Evolutionary conservation across 208 protist genomes (phyloP), one percentile per base, ranked within the genome.

Genomic region (Phytomonas francai): DNA sequence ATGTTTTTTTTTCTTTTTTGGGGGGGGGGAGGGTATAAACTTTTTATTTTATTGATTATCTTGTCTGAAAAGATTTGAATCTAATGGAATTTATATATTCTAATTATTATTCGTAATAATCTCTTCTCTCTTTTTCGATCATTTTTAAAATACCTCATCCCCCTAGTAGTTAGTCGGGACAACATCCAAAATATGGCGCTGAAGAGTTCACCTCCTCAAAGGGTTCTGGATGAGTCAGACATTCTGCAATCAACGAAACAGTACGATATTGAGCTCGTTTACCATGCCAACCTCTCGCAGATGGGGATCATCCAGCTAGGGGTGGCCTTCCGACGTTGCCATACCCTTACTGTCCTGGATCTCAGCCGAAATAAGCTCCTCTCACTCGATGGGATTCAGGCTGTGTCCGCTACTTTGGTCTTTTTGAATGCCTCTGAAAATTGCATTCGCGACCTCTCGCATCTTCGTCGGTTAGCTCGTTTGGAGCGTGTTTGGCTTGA

Each of bases 371-470:
- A 96, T 71, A 63, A 65, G 29, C 80, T 96, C 12, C 71, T 31
- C 9, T 79, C 65, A 19, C 72, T 94, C n/a, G 36, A 58, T 0
- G 91, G 87, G 9, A 59, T 96, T 61, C 69, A 77, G n/a, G 27
- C 25, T 0, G 66, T 88, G 22, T 77, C 79, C 3, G 67, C 61
- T 0, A 84, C 78, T 33, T 77, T 96, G 2, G 77, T 67, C 25
- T 72, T 78, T 31, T 73, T 96, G 16, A 88, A 91, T 63, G 87
- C 74, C 2, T 56, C 87, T 0, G 85, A 93, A 68, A 96, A 96
- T 72, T 29, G 64, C 3, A 36, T 96, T 4, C 59, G 28, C 0
- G 75, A 87, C 58, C 57, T 96, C 6, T 31, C 62, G 0, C 73
- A 61, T 0, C 63, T 96, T 12, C 68, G 68, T 1, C 5, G 2